These are phyloP conservation scores for Pseudogymnoascus sp. DNA, from an alignment of 2,329 filamentous ascomycete species.

Conservation along the genomic window DNA sequence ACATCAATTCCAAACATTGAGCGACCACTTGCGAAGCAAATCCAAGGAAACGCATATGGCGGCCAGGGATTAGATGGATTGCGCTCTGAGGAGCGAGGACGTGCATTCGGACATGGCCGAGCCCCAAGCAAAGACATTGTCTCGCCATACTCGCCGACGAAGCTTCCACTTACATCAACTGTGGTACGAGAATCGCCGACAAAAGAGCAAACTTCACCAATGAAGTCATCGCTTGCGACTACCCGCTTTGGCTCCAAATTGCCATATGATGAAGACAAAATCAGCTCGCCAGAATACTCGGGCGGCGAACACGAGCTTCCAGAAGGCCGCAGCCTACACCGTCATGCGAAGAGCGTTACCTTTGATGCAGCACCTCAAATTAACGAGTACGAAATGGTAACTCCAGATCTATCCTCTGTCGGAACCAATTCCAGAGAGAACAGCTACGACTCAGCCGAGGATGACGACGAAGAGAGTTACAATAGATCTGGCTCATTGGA, in stretches of 20 bases:
- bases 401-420: conserved; percentile 88
- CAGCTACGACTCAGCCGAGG: conserved; percentile 81
- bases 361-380: conserved; percentile 91
- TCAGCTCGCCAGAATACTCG: conserved; percentile 62
- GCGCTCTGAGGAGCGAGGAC: conserved; percentile 42
- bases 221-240: conserved; percentile 79
- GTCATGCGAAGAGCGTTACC: conserved; percentile 92
- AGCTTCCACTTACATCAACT: conserved; percentile 35
- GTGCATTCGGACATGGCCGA: conserved; percentile 39
- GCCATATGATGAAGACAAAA: conserved; percentile 62
- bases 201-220: conserved; percentile 70
- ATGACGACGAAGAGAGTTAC: conserved; percentile 58
- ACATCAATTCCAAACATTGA: conserved; percentile 70
- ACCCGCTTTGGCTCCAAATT: conserved; percentile 53
- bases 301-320: conserved; percentile 53
- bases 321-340: conserved; percentile 63
- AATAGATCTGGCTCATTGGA: conserved; percentile 47
- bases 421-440: conserved; percentile 86
- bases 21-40: conserved; percentile 66
- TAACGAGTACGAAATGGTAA: conserved; percentile 98
- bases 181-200: conserved; percentile 44
- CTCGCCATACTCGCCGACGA: conserved; percentile 44
- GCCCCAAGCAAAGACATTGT: conserved; percentile 56
- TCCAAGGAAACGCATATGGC: conserved; percentile 66
- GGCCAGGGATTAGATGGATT: conserved; percentile 49